Base-by-base conservation (phyloP, 257 asterid genomes). In the Asclepias syriaca region DNA sequence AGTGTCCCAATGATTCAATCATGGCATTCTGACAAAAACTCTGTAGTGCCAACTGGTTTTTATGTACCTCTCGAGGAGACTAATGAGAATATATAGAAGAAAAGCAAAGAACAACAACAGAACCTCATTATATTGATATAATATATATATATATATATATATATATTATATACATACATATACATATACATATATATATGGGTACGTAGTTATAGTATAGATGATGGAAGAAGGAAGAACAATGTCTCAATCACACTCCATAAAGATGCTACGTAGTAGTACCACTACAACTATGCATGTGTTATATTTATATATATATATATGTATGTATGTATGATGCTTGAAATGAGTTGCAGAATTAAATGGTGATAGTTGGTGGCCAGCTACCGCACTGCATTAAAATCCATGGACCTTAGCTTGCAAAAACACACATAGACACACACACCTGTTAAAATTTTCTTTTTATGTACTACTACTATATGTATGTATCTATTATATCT, bases 1-100 rank as follows among this genome's bases (percentile, higher is more conserved):
- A 60, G 72, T 59, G 73, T 75, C 79, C 84, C 84, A 80, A 80
- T 69, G 66, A 83, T 75, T 72, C 75, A 76, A 70, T 74, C 79
- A 77, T 69, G 24, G 69, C 57, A 4, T 48, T 54, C 49, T 74
- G 75, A 66, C 72, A 66, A n/a, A 56, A 65, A 58, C 65, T 16
- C 73, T 58, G 69, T 45, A 58, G 65, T 63, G 81, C 65, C 81
- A 80, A 80, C 81, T 76, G 75, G 72, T 55, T 8, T 64, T 45
- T 65, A 16, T 66, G 65, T 34, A 68, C 51, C 61, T 46, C 74
- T 58, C 68, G 40, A 66, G 70, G 32, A 68, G 74, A 57, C 74
- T 68, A 46, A 59, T 75, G 70, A 59, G 71, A 37, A n/a, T 29
- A 29, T 29, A 29, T 22, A 22, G 65, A 58, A 58, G 37, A 34